phyloP scores from a whole-genome alignment of 148 eudicot species.

The Rhododendron ferrugineum region DNA sequence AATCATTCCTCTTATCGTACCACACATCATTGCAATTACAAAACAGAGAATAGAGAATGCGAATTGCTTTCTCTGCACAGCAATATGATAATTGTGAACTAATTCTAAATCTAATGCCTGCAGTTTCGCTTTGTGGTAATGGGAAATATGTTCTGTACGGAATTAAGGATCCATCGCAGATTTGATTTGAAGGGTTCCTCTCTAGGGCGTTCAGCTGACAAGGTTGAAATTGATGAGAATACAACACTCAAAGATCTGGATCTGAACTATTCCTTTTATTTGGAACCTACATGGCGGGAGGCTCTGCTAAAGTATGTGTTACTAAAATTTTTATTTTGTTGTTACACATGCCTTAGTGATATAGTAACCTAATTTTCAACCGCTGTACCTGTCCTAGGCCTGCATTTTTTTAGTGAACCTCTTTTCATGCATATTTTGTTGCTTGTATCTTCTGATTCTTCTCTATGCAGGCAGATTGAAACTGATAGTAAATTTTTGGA shows the following conservation, averaged over 20 bases:
- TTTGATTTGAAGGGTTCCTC: constrained; percentile 96
- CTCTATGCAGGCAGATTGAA: constrained; percentile 76
- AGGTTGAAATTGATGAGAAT: constrained; percentile 92
- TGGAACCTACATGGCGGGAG: constrained; percentile 93
- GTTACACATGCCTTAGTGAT: background rate
- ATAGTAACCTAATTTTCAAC: background rate
- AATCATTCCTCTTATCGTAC: background rate
- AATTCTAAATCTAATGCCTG: constrained; percentile 23
- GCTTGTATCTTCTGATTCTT: background rate
- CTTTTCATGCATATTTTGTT: constrained; percentile 2
- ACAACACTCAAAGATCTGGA: constrained; percentile 97
- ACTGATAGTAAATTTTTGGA: constrained; percentile 88
- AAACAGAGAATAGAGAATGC: background rate
- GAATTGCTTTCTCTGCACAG: background rate
- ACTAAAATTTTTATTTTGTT: background rate
- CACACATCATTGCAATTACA: background rate
- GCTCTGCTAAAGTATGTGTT: constrained; percentile 64
- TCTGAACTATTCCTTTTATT: constrained; percentile 76
- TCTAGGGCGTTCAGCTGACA: constrained; percentile 84
- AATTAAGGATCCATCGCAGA: constrained; percentile 90
- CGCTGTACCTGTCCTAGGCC: background rate
- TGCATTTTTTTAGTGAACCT: background rate
- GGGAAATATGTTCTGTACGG: constrained; percentile 99
- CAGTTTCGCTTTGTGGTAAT: constrained; percentile 98
- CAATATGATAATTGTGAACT: constrained; percentile 1